Evolutionary conservation across 495 filamentous ascomycete genomes (phyloP).

Genomic region (Astrothelium macrocarpum): DNA sequence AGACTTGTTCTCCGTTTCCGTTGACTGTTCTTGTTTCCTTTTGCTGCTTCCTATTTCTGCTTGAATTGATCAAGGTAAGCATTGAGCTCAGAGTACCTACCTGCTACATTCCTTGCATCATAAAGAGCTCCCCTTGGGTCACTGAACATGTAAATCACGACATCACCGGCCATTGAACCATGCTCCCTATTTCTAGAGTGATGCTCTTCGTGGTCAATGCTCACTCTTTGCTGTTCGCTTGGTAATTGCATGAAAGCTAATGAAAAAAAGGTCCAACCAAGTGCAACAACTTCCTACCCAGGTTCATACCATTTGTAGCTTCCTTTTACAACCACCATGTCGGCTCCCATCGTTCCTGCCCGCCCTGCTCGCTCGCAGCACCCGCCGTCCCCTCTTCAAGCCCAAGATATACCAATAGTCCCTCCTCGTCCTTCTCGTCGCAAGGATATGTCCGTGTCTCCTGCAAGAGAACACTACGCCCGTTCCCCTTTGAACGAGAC

Average conservation of each 20-base stretch:
- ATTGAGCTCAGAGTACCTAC: neutral
- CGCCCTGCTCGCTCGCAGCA: conserved; percentile 43
- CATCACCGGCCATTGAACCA: too few species aligned
- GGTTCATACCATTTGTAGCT: neutral
- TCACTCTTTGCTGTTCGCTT: too few species aligned
- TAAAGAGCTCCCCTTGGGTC: neutral
- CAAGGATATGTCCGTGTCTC: conserved; percentile 68
- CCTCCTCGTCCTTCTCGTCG: conserved; percentile 67
- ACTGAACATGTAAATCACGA: too few species aligned
- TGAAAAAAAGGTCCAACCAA: too few species aligned
- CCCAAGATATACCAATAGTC: conserved; percentile 41
- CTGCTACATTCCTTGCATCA: neutral
- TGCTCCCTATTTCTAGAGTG: neutral
- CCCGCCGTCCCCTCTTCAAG: conserved; percentile 28
- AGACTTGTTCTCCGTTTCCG: neutral
- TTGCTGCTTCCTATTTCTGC: neutral
- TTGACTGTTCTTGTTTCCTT: neutral
- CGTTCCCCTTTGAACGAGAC: conserved; percentile 76
- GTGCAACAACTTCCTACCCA: too few species aligned
- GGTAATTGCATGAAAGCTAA: too few species aligned
- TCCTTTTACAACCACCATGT: conserved; percentile 35
- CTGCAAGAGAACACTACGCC: conserved; percentile 65
- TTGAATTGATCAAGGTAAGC: conserved; percentile 1
- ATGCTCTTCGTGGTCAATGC: neutral
- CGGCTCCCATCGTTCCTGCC: conserved; percentile 51